phyloP scores from a whole-genome alignment of 805 yeast species.

The Pichia paraexigua region DNA sequence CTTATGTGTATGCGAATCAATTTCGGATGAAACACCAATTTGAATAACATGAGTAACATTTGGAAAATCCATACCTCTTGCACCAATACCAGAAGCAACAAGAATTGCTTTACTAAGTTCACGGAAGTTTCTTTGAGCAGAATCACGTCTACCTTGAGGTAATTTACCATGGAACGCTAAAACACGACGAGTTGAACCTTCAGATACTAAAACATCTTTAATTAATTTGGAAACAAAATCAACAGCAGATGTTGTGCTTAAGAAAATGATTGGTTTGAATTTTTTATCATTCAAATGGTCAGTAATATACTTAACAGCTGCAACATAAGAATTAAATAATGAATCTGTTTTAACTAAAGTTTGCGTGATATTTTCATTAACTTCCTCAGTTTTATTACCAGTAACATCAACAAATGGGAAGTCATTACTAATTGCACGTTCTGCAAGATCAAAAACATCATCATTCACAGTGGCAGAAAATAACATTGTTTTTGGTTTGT shows the following conservation, averaged over 20 bases:
- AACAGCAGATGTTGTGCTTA: constrained; percentile 69
- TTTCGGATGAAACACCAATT: constrained; percentile 64
- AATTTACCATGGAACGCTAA: constrained; percentile 61
- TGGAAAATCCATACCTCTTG: constrained; percentile 95
- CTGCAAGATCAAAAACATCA: constrained; percentile 59
- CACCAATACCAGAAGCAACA: constrained; percentile 87
- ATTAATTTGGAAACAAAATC: constrained; percentile 46
- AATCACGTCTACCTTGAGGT: constrained; percentile 53
- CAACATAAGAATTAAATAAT: constrained; percentile 51
- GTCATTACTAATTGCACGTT: constrained; percentile 41
- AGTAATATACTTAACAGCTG: constrained; percentile 43
- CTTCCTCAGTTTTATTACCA: constrained; percentile 52
- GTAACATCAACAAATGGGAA: constrained; percentile 58
- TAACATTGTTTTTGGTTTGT: constrained; percentile 53
- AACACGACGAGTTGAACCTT: constrained; percentile 14
- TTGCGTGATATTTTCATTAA: constrained; percentile 73
- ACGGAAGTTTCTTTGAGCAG: constrained; percentile 26
- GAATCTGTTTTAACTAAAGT: constrained; percentile 45
- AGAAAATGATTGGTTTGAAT: constrained; percentile 76
- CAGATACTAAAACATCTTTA: constrained; percentile 13
- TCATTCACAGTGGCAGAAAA: constrained; percentile 85
- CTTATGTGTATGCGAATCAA: constrained; percentile 82
- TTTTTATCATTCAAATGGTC: constrained; percentile 25
- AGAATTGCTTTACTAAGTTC: constrained; percentile 44
- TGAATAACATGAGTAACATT: constrained; percentile 81